Conservation (phyloP, 768 basidiomycete species). For the Antrodiella citrinella region DNA sequence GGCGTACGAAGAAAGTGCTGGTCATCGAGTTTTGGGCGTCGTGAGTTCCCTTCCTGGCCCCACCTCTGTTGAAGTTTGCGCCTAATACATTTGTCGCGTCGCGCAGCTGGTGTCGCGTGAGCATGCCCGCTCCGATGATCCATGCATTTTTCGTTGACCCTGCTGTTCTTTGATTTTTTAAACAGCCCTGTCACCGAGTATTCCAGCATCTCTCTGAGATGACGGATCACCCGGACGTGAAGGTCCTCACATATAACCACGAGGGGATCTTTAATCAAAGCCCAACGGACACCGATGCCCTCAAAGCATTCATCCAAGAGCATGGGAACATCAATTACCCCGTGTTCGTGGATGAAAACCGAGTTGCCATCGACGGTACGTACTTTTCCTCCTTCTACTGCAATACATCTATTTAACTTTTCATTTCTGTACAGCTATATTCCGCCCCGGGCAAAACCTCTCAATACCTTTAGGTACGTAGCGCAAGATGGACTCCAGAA, state of each 20-base stretch:
- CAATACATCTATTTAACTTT: neutral
- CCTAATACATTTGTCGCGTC: too few species aligned
- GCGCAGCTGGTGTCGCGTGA: constrained; percentile 13
- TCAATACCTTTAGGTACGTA: constrained; percentile 22
- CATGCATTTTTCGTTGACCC: neutral
- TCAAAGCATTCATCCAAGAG: constrained; percentile 17
- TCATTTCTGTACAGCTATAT: constrained; percentile 15
- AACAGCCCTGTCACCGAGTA: constrained; percentile 22
- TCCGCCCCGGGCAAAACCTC: constrained; percentile 21
- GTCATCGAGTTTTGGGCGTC: constrained; percentile 25
- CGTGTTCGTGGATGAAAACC: constrained; percentile 19
- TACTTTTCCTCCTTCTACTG: constrained; percentile 3
- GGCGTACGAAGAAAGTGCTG: constrained; percentile 18
- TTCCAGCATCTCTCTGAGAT: constrained; percentile 20
- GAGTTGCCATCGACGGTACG: constrained; percentile 21
- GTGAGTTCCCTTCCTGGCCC: constrained; percentile 13
- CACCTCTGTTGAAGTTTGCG: too few species aligned
- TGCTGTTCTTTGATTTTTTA: constrained; percentile 1
- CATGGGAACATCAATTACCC: constrained; percentile 23
- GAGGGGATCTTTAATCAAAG: constrained; percentile 23
- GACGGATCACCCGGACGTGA: constrained; percentile 15
- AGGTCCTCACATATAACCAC: constrained; percentile 23
- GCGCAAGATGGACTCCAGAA: too few species aligned
- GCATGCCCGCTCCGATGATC: too few species aligned
- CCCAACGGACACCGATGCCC: constrained; percentile 16